Conservation (phyloP, 164 flowering plant species). For the Dillenia suffruticosa region DNA sequence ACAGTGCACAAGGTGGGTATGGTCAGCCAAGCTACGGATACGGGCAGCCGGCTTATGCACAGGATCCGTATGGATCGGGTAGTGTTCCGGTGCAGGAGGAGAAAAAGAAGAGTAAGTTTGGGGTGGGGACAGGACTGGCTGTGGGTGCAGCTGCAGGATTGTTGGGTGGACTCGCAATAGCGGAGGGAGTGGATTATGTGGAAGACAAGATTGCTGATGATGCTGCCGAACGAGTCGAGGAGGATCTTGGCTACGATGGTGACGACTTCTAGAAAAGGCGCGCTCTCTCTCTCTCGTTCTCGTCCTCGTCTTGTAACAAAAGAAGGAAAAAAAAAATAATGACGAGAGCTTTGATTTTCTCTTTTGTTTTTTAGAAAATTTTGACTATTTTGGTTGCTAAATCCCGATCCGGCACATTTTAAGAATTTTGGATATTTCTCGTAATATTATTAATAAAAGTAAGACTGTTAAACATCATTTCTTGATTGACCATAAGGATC, state of each 20-base stretch:
- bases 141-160: slow-evolving; percentile 79
- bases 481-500: too few relatives aligned
- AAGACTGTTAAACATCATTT: too few relatives aligned
- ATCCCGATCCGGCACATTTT: too few relatives aligned
- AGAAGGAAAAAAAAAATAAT: too few relatives aligned
- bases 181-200: slow-evolving; percentile 57
- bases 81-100: slow-evolving; percentile 16
- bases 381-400: too few relatives aligned
- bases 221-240: slow-evolving; percentile 60
- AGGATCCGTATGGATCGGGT: slow-evolving; percentile 16
- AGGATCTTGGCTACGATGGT: slow-evolving; percentile 32
- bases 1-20: background rate
- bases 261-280: background rate
- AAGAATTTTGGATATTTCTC: too few relatives aligned
- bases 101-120: slow-evolving; percentile 48
- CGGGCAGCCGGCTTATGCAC: slow-evolving; percentile 6
- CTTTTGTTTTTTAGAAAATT: too few relatives aligned
- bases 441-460: too few relatives aligned
- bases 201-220: slow-evolving; percentile 68
- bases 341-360: too few relatives aligned
- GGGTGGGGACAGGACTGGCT: slow-evolving; percentile 83
- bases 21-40: slow-evolving; percentile 3
- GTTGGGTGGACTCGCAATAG: slow-evolving; percentile 71
- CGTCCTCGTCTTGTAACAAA: too few relatives aligned
- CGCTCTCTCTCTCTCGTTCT: too few relatives aligned